Evolutionary conservation across 2,329 filamentous ascomycete species (phyloP).

Genomic region (Penicillium sp.): DNA sequence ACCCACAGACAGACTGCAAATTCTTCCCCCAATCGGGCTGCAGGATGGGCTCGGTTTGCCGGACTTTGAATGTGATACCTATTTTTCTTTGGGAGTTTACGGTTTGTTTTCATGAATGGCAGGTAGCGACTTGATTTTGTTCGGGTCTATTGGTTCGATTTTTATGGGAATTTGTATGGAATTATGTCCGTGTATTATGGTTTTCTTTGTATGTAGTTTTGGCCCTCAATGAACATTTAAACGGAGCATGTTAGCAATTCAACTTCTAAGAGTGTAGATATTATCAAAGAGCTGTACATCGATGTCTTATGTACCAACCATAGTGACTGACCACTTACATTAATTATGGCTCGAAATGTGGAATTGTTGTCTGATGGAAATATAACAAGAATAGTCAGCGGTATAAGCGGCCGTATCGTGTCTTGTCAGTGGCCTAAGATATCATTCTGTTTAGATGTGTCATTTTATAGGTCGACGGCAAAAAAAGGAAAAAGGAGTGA

Average conservation of each 20-base stretch:
- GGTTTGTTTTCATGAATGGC: constrained; percentile 15
- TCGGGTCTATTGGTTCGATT: constrained; percentile 4
- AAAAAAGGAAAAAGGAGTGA: no score
- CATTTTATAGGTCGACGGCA: no score
- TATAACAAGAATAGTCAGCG: no score
- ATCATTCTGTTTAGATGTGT: no score
- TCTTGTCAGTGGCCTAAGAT: no score
- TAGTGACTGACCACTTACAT: no score
- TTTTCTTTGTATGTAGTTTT: constrained; percentile 5
- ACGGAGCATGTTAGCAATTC: background rate
- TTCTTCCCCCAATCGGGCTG: constrained; percentile 33
- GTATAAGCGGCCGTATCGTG: no score
- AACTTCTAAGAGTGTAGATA: background rate
- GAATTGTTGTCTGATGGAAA: no score
- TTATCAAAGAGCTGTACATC: background rate
- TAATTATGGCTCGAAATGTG: no score
- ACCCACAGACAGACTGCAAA: constrained; percentile 13
- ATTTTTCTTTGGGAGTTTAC: constrained; percentile 12
- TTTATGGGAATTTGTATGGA: constrained; percentile 9
- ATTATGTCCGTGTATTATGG: constrained; percentile 8
- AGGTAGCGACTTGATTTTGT: constrained; percentile 18
- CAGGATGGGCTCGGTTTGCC: constrained; percentile 49
- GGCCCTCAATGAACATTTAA: background rate
- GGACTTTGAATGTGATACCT: constrained; percentile 24
- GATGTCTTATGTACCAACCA: background rate